Evolutionary conservation across 371 early-diverging fungal species (phyloP), one percentile per base, ranked within the genome.

Genomic region (Mortierella sp.): DNA sequence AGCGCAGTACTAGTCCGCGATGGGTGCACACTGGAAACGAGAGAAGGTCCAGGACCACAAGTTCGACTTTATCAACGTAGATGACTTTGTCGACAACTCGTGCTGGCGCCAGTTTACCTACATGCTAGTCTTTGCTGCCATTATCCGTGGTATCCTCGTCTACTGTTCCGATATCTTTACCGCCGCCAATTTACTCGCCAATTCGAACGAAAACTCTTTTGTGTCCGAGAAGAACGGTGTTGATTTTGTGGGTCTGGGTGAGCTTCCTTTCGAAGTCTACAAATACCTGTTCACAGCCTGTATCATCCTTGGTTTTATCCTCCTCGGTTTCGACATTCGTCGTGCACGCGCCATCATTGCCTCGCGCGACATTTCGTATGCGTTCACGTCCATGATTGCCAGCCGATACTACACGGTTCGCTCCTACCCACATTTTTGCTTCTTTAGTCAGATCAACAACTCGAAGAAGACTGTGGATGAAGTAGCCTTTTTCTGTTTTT

Each of bases 401-500:
- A 91, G 88, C 68, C 87, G 92, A 29, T 89, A 84, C 67, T 88
- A 90, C 62, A 84, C 84, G 19, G 69, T 89, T 19, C 72, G 81
- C 30, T 84, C 83, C 21, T 95, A 92, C 79, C 71, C 88, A 9
- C 90, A 94, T 76, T 96, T 88, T 70, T 95, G 97, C 83, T 86
- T 96, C 57, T 94, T 95, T 74, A 70, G 81, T 7, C 87, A 91
- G 45, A 92, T 96, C 68, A 85, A 93, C 55, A 82, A 85, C 55
- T 88, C 91, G 0, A 85, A 88, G 30, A 91, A 85, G 75, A 67
- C 72, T 43, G 84, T 84, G 12, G 97, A 97, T 68, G 76, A 84
- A 1, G 57, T 93, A 11, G 94, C 95, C n/a, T 95, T 95, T 80
- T 96, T 89, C 83, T 93, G 94, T 18, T 96, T 93, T 81, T 95